Base-by-base conservation (phyloP, 805 yeast genomes). In the Candida awuae region DNA sequence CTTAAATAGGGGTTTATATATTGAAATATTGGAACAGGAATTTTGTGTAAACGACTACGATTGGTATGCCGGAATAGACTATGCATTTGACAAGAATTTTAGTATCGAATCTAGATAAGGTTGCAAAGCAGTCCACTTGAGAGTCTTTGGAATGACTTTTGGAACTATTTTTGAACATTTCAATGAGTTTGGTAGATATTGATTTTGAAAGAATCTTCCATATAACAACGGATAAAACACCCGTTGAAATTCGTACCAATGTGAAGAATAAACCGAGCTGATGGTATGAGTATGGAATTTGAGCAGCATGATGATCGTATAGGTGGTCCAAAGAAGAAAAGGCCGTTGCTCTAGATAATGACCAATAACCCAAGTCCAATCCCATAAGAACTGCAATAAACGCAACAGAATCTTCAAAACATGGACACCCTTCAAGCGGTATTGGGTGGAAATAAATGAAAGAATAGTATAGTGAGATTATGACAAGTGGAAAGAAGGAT, bases 371-470 rank as follows among this genome's bases (percentile, higher is more conserved):
- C 19, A 81, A 46, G 45, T 83, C 92, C 6, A 82, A 50, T 0
- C 98, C 98, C 32, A 77, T 63, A 13, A 87, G 66, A 31, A 88
- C 97, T 3, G 95, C 95, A 37, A 88, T 65, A 52, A 90, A 90
- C 5, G 97, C 94, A 22, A 90, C 95, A 15, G 87, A 77, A 56
- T 90, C 98, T 53, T 88, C 96, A 54, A 81, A 90, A 58, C 98
- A 92, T 1, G 98, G 98, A 55, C 98, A 90, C 48, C 80, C 82
- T 51, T 92, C 98, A 16, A 83, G 77, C 2, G 97, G 97, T 42
- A 72, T 75, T 0, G 87, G 83, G 60, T 87, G 95, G 30, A 68
- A 59, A 50, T 81, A 77, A 17, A 88, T 70, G 25, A 82, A 51
- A 1, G 62, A 44, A 32, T 80, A 54, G 49, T 69, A 68, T 1